Percentiles rank a stretch among this genome's conserved stretches.
Conservation (phyloP, 495 filamentous ascomycete genomes). For the Aspergillus mulundensis region DNA sequence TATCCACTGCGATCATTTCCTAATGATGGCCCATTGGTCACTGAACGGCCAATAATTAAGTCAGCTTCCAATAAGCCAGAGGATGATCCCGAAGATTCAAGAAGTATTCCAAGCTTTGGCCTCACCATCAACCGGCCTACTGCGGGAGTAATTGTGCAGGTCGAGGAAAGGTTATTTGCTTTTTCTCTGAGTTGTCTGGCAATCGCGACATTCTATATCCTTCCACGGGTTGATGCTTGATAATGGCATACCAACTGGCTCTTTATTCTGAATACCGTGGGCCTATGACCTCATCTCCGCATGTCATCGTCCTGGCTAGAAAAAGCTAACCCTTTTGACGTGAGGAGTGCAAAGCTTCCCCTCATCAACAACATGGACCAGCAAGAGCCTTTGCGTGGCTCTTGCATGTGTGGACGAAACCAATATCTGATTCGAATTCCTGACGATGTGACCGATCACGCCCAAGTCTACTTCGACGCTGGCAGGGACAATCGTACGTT, state of each 20-base stretch:
- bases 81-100: background rate
- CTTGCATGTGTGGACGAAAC: slow-evolving; percentile 83
- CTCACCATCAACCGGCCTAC: slow-evolving; percentile 12
- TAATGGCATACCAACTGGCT: background rate
- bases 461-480: slow-evolving; percentile 68
- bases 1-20: background rate
- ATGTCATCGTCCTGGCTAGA: background rate
- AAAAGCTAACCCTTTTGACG: background rate
- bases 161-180: background rate
- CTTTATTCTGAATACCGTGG: background rate
- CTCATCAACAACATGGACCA: slow-evolving; percentile 37
- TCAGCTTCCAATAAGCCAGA: background rate
- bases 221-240: background rate
- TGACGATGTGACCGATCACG: slow-evolving; percentile 44
- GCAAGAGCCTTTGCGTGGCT: slow-evolving; percentile 58
- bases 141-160: no score
- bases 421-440: slow-evolving; percentile 72
- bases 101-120: slow-evolving; percentile 7
- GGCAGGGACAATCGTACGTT: slow-evolving; percentile 60
- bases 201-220: background rate
- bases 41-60: background rate
- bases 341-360: background rate
- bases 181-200: background rate
- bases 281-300: slow-evolving; percentile 9
- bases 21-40: background rate